Base-by-base conservation (phyloP, 2,329 filamentous ascomycete genomes). In the Rhynchosporium graminicola region DNA sequence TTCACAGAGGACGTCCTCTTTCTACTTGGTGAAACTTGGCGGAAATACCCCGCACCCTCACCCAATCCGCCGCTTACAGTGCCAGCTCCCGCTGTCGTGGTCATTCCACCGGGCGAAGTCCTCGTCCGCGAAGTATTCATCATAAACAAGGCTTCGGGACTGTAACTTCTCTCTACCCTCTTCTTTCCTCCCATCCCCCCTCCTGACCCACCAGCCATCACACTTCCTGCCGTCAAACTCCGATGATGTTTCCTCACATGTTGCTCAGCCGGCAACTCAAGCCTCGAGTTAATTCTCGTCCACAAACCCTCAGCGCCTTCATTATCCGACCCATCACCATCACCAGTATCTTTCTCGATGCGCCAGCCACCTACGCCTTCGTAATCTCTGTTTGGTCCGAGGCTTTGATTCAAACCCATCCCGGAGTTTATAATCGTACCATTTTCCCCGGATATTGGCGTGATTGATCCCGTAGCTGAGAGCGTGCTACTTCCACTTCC, bases 321-420 rank as follows among this genome's bases (percentile, higher is more conserved):
- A 13, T 76, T 75, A 43, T 80, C 70, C 13, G 60, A 69, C 69
- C 60, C 72, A 67, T 75, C 73, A 69, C 33, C 33, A 36, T 36
- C 73, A 69, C 33, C 33, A 36, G 5, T 36, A 10, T 36, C 33
- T 36, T 36, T 36, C 33, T 68, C 76, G 1, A 84, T 66, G 54
- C 83, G 76, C 83, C 83, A 87, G 2, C 84, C 84, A 20, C 84
- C 84, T 1, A 87, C 73, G 7, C 84, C 84, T 67, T 87, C 84
- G 66, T 81, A 87, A 69, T 87, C 84, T 36, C 84, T 76, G 59
- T 82, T 79, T 3, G 82, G 74, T 0, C 82, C 82, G 40, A 82
- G 73, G 63, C 78, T 81, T 7, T 80, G 78, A 13, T 78, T 74
- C 15, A 83, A 69, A 5, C 78, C 65, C 75, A 48, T 80, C 69